Evolutionary conservation across 371 early-diverging fungal species (phyloP).

Genomic region (Smittium culicis): DNA sequence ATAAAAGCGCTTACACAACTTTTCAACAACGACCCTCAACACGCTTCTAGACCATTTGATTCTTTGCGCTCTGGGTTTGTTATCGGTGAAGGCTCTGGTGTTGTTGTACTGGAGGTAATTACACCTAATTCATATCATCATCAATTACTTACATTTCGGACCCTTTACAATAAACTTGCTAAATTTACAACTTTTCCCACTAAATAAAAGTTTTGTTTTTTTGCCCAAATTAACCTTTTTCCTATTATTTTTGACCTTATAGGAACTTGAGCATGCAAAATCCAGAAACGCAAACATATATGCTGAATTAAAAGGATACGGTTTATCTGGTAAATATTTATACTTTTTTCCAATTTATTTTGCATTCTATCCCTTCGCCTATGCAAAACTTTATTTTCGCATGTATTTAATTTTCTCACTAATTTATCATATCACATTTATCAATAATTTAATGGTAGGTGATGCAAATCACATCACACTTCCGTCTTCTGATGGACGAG

Average conservation of each 20-base stretch:
- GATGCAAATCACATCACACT: slow-evolving; percentile 92
- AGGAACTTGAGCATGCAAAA: slow-evolving; percentile 75
- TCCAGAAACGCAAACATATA: slow-evolving; percentile 74
- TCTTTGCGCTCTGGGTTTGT: slow-evolving; percentile 77
- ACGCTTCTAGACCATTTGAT: slow-evolving; percentile 85
- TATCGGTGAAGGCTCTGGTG: slow-evolving; percentile 86
- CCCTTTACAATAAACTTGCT: too few species aligned
- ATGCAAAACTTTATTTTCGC: too few species aligned
- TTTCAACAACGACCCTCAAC: slow-evolving; percentile 58
- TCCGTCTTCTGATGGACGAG: slow-evolving; percentile 70
- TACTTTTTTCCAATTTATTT: too few species aligned
- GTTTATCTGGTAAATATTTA: slow-evolving; percentile 50
- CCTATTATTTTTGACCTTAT: not conserved
- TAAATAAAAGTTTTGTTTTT: too few species aligned
- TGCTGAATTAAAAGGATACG: slow-evolving; percentile 80
- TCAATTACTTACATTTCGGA: not conserved
- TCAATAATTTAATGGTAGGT: slow-evolving; percentile 21
- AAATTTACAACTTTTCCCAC: too few species aligned
- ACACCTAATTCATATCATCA: not conserved
- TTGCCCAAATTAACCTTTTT: too few species aligned
- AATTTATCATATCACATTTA: too few species aligned
- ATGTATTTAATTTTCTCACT: too few species aligned
- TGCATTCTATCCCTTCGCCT: too few species aligned
- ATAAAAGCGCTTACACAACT: slow-evolving; percentile 68
- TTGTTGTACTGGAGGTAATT: slow-evolving; percentile 58